Conservation (phyloP, 768 basidiomycete genomes). For the Megacollybia marginata region DNA sequence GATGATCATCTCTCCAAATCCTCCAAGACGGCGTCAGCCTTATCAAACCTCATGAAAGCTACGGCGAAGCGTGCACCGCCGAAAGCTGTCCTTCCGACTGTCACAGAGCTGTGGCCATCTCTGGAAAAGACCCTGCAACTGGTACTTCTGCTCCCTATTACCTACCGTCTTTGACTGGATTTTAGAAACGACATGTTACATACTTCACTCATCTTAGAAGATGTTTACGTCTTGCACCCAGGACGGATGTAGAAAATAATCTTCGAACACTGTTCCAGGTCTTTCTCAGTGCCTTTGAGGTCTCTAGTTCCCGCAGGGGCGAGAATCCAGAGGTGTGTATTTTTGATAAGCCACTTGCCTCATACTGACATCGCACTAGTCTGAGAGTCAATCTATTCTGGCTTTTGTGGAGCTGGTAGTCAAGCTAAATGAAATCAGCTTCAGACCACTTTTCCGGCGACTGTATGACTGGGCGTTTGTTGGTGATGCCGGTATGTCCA, state of each 20-base stretch:
- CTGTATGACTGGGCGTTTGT: constrained; percentile 94
- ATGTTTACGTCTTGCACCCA: constrained; percentile 54
- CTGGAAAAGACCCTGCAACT: constrained; percentile 23
- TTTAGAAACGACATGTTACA: constrained; percentile 29
- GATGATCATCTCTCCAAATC: constrained; percentile 28
- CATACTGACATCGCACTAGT: constrained; percentile 24
- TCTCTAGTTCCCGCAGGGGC: constrained; percentile 19
- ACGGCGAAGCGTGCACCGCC: constrained; percentile 66
- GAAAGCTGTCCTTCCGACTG: constrained; percentile 57
- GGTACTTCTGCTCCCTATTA: constrained; percentile 15
- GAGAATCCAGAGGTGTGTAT: neutral
- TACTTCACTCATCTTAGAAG: constrained; percentile 70
- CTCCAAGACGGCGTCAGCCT: constrained; percentile 22
- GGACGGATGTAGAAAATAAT: constrained; percentile 57
- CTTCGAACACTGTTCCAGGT: constrained; percentile 65
- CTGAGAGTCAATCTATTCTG: constrained; percentile 45
- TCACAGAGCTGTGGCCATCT: constrained; percentile 51
- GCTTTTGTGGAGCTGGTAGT: constrained; percentile 87
- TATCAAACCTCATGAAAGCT: constrained; percentile 48
- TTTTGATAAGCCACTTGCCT: neutral
- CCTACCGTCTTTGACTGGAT: neutral
- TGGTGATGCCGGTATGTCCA: constrained; percentile 35
- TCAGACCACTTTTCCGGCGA: constrained; percentile 86
- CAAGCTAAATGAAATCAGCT: constrained; percentile 87
- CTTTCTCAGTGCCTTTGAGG: constrained; percentile 73